A percentile compares a stretch with the other conserved stretches of the same genome.
These are phyloP conservation scores for Paragyromitra xinjiangensis DNA, from an alignment of 495 filamentous ascomycete genomes.

Conservation along the genomic window DNA sequence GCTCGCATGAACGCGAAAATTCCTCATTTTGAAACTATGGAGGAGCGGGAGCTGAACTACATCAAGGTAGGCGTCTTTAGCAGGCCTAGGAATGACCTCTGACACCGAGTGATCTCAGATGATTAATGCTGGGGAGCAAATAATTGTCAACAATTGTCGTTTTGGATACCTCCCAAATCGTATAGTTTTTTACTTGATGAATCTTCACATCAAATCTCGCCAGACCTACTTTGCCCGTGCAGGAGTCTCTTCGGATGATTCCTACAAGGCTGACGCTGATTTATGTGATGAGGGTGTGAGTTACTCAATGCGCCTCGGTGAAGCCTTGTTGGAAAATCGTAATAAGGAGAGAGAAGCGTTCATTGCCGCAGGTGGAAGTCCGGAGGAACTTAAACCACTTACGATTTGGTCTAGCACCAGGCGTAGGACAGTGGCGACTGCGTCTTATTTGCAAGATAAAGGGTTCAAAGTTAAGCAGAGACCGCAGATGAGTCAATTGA, in stretches of 20 bases:
- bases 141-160: slow-evolving; percentile 92
- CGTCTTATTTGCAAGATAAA: slow-evolving; percentile 74
- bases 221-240: slow-evolving; percentile 92
- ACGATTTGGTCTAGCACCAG: slow-evolving; percentile 95
- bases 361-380: slow-evolving; percentile 72
- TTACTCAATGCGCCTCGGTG: slow-evolving; percentile 89
- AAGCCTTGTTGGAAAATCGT: slow-evolving; percentile 80
- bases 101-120: slow-evolving; percentile 65
- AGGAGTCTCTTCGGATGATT: slow-evolving; percentile 74
- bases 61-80: slow-evolving; percentile 71
- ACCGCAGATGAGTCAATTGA: slow-evolving; percentile 94
- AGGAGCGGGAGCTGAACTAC: slow-evolving; percentile 90
- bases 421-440: slow-evolving; percentile 89
- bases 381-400: slow-evolving; percentile 77
- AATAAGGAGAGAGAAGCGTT: slow-evolving; percentile 77
- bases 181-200: slow-evolving; percentile 97
- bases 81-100: not conserved
- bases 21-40: slow-evolving; percentile 95
- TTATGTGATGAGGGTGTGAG: slow-evolving; percentile 81
- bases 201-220: slow-evolving; percentile 92
- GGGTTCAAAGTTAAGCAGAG: slow-evolving; percentile 89
- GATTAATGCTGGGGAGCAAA: slow-evolving; percentile 94
- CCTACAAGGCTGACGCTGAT: slow-evolving; percentile 87
- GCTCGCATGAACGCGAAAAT: slow-evolving; percentile 88
- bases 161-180: slow-evolving; percentile 95